A percentile compares a stretch with the other conserved stretches of the same genome.
phyloP scores from a whole-genome alignment of 2,329 filamentous ascomycete species.

The Neopestalotiopsis sp. region DNA sequence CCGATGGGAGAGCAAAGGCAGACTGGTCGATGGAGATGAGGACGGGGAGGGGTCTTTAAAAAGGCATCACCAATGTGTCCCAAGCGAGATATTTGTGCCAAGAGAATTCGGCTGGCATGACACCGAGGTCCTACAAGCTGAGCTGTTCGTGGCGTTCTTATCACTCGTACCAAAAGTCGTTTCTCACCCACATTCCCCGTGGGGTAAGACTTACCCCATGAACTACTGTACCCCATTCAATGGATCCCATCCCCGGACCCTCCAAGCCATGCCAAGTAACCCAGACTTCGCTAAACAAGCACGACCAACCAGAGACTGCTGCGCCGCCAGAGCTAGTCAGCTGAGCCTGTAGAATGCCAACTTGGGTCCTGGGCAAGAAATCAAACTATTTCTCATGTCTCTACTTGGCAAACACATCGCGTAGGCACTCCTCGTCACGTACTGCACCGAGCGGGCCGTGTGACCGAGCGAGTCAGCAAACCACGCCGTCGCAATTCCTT shows the following conservation, averaged over 20 bases:
- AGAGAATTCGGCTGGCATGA: background rate
- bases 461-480: too few species aligned
- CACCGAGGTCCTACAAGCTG: background rate
- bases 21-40: too few species aligned
- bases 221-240: too few species aligned
- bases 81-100: background rate
- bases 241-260: background rate
- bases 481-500: too few species aligned
- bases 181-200: background rate
- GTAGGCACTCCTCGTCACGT: background rate
- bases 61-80: too few species aligned
- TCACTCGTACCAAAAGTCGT: background rate
- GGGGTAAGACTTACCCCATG: background rate
- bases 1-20: too few species aligned
- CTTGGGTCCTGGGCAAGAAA: too few species aligned
- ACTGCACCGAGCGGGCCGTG: too few species aligned
- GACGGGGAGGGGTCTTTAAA: too few species aligned
- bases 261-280: conserved; percentile 3
- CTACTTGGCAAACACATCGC: background rate
- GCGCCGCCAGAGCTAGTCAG: background rate
- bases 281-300: conserved; percentile 3
- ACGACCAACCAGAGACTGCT: background rate
- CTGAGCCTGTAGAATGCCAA: too few species aligned
- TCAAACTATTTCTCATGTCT: background rate
- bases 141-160: background rate